phyloP scores from a whole-genome alignment of 495 filamentous ascomycete genomes.

The Annulohypoxylon maeteangense region DNA sequence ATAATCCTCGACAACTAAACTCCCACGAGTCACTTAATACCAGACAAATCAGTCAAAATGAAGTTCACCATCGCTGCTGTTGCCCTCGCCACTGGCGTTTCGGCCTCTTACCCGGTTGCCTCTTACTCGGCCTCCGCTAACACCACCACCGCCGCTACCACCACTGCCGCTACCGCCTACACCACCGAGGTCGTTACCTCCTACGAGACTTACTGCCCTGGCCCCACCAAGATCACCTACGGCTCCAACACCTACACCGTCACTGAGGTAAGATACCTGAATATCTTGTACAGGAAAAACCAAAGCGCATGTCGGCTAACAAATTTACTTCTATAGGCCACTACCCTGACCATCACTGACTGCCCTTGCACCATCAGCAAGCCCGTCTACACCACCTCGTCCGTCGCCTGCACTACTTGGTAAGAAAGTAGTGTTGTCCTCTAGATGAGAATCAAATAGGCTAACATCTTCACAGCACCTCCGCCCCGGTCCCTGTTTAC shows the following conservation, averaged over 20 bases:
- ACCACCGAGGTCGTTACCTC: slow-evolving; percentile 82
- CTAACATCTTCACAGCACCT: slow-evolving; percentile 44
- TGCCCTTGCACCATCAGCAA: slow-evolving; percentile 82
- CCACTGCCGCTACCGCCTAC: slow-evolving; percentile 59
- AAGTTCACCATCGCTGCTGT: slow-evolving; percentile 75
- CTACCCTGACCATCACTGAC: slow-evolving; percentile 82
- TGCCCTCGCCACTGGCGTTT: slow-evolving; percentile 71
- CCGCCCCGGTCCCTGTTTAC: slow-evolving; percentile 36
- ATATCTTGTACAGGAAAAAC: no score
- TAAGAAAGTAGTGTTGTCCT: slow-evolving; percentile 49
- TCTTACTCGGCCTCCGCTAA: slow-evolving; percentile 46
- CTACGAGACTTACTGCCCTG: slow-evolving; percentile 89
- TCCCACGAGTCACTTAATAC: slow-evolving; percentile 57
- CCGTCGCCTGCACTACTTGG: slow-evolving; percentile 74
- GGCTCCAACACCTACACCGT: slow-evolving; percentile 80
- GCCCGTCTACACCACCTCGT: slow-evolving; percentile 70
- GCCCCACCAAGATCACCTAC: slow-evolving; percentile 75
- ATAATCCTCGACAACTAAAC: slow-evolving; percentile 47
- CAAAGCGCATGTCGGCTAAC: slow-evolving; percentile 25
- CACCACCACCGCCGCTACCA: slow-evolving; percentile 69
- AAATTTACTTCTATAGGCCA: slow-evolving; percentile 59
- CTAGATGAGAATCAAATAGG: slow-evolving; percentile 22
- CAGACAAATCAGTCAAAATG: slow-evolving; percentile 76
- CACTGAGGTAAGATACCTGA: slow-evolving; percentile 63
- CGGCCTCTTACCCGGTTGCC: slow-evolving; percentile 62